phyloP scores from a whole-genome alignment of 345 rosid genomes.

The Murraya paniculata region DNA sequence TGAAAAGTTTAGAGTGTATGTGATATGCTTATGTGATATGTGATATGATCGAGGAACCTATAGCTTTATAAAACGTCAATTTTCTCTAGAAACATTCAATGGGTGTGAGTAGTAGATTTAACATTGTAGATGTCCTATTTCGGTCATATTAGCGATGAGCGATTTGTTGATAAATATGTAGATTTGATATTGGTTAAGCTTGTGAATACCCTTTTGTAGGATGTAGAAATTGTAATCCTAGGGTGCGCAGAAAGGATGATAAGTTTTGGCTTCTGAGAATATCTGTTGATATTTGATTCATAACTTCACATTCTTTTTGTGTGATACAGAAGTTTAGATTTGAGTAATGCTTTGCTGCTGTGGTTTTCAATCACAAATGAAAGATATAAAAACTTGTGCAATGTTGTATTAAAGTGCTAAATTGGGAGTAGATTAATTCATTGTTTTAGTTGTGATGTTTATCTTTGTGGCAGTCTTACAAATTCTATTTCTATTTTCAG shows the following conservation, averaged over 20 bases:
- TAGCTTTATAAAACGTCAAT: background rate
- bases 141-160: background rate
- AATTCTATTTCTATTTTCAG: conserved; percentile 19
- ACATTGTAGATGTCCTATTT: background rate
- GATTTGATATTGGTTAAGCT: background rate
- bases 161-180: background rate
- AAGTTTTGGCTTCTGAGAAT: background rate
- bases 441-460: background rate
- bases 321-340: background rate
- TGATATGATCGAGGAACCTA: background rate
- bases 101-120: background rate
- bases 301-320: background rate
- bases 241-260: background rate
- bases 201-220: background rate
- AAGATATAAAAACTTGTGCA: background rate
- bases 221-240: background rate
- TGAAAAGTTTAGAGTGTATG: background rate
- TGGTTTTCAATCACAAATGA: background rate
- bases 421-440: background rate
- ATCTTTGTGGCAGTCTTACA: background rate
- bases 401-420: background rate
- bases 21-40: background rate
- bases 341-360: background rate
- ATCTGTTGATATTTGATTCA: background rate
- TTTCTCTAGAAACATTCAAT: background rate